These are phyloP conservation scores for Breynia disticha DNA, from an alignment of 441 rosid species.

Conservation along the genomic window DNA sequence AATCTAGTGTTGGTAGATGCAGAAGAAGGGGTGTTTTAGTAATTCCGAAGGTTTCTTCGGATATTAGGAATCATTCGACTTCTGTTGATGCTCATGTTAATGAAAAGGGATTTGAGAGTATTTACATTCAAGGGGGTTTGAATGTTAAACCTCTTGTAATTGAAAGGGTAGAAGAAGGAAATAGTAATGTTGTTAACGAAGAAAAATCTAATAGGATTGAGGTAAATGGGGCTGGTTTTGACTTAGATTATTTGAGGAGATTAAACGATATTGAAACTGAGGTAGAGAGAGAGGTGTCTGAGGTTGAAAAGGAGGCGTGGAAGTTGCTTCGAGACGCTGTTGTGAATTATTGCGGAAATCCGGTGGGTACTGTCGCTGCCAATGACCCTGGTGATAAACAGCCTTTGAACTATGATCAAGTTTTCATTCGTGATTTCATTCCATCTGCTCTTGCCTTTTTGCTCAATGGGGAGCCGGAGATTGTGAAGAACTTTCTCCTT, in stretches of 20 bases:
- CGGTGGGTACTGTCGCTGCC: slow-evolving; percentile 82
- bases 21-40: slow-evolving; percentile 61
- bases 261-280: slow-evolving; percentile 31
- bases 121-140: slow-evolving; percentile 59
- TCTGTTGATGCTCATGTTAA: slow-evolving; percentile 51
- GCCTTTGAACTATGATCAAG: slow-evolving; percentile 67
- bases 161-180: slow-evolving; percentile 33
- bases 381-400: slow-evolving; percentile 62
- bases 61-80: slow-evolving; percentile 65
- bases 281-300: slow-evolving; percentile 42
- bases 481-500: slow-evolving; percentile 80
- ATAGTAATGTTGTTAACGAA: slow-evolving; percentile 26
- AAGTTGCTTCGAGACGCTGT: slow-evolving; percentile 51
- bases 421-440: slow-evolving; percentile 86
- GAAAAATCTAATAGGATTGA: slow-evolving; percentile 23
- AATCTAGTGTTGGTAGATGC: slow-evolving; percentile 23
- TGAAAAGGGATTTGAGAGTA: slow-evolving; percentile 54
- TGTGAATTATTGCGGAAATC: slow-evolving; percentile 69
- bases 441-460: slow-evolving; percentile 83
- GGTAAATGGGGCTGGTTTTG: slow-evolving; percentile 24
- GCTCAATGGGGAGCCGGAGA: slow-evolving; percentile 79
- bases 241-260: slow-evolving; percentile 31
- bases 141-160: slow-evolving; percentile 56
- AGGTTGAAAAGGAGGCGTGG: slow-evolving; percentile 75
- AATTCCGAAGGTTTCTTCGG: slow-evolving; percentile 62